phyloP scores from a whole-genome alignment of 106 monocot species.

The Allium cepa region DNA sequence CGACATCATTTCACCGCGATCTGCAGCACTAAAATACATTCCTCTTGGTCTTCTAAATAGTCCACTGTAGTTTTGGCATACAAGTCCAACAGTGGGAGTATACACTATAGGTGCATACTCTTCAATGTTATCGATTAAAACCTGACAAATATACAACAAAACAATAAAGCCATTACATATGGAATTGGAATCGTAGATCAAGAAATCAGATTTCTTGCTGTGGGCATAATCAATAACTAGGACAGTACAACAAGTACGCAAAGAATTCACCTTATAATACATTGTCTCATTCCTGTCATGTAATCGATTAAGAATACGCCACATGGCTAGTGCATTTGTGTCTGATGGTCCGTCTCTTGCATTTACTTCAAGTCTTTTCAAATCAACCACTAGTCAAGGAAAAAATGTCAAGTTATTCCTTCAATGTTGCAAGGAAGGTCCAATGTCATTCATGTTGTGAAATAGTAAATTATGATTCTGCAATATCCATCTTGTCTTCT shows the following conservation, averaged over 20 bases:
- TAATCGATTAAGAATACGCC: slow-evolving; percentile 95
- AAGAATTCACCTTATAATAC: slow-evolving; percentile 73
- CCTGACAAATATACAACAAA: slow-evolving; percentile 25
- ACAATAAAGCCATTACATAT: background rate
- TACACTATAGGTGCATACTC: slow-evolving; percentile 98
- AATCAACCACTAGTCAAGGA: slow-evolving; percentile 64
- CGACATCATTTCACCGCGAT: slow-evolving; percentile 99
- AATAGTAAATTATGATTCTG: too few species aligned
- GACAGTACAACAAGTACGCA: background rate
- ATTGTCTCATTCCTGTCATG: slow-evolving; percentile 97
- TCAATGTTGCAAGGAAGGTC: too few species aligned
- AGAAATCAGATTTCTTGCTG: too few species aligned
- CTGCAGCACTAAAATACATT: slow-evolving; percentile 96
- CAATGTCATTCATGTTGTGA: too few species aligned
- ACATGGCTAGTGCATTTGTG: slow-evolving; percentile 78
- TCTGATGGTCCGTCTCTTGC: slow-evolving; percentile 84
- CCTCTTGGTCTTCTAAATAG: slow-evolving; percentile 92
- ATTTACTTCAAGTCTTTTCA: slow-evolving; percentile 71
- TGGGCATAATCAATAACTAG: background rate
- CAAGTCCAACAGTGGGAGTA: slow-evolving; percentile 97
- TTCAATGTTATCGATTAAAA: slow-evolving; percentile 77
- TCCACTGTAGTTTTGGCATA: slow-evolving; percentile 98
- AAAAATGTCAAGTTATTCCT: background rate
- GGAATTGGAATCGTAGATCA: background rate
- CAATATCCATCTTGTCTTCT: too few species aligned